Percentiles rank a stretch among this genome's conserved stretches.
Conservation (phyloP, 768 basidiomycete species). For the Mycena capillaripes region DNA sequence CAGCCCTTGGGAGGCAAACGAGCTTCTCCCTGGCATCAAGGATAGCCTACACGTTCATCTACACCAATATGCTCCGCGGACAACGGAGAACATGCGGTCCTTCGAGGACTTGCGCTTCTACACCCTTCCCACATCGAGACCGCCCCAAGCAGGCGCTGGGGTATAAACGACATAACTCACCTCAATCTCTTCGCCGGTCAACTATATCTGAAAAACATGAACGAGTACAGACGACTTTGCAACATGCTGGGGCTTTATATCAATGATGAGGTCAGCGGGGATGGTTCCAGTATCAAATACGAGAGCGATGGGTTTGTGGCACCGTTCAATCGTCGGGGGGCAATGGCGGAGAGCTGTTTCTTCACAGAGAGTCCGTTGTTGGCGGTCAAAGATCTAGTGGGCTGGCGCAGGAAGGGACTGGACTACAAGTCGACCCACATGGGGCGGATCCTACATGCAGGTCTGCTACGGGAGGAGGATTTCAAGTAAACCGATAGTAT, state of each 20-base stretch:
- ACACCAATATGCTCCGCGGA: slow-evolving; percentile 58
- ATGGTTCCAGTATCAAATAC: slow-evolving; percentile 30
- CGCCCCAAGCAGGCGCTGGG: too few species aligned
- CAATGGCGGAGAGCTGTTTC: slow-evolving; percentile 29
- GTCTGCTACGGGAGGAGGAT: slow-evolving; percentile 42
- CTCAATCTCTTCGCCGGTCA: too few species aligned
- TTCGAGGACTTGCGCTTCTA: too few species aligned
- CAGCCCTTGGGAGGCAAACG: slow-evolving; percentile 57
- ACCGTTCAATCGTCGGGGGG: slow-evolving; percentile 37
- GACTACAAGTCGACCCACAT: too few species aligned
- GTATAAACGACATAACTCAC: too few species aligned
- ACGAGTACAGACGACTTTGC: slow-evolving; percentile 51
- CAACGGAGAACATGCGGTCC: too few species aligned
- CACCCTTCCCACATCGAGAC: too few species aligned
- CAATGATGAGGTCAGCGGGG: slow-evolving; percentile 23
- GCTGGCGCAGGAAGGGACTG: too few species aligned
- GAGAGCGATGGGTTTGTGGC: slow-evolving; percentile 50
- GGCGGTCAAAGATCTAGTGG: slow-evolving; percentile 48
- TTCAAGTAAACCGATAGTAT: too few species aligned
- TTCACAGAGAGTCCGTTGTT: slow-evolving; percentile 54
- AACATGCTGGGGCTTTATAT: slow-evolving; percentile 51
- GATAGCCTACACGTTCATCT: slow-evolving; percentile 49
- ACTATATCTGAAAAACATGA: too few species aligned
- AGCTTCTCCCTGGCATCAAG: slow-evolving; percentile 51
- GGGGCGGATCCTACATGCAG: too few species aligned